phyloP scores from a whole-genome alignment of 148 eudicot genomes.

The Cornus suecica region DNA sequence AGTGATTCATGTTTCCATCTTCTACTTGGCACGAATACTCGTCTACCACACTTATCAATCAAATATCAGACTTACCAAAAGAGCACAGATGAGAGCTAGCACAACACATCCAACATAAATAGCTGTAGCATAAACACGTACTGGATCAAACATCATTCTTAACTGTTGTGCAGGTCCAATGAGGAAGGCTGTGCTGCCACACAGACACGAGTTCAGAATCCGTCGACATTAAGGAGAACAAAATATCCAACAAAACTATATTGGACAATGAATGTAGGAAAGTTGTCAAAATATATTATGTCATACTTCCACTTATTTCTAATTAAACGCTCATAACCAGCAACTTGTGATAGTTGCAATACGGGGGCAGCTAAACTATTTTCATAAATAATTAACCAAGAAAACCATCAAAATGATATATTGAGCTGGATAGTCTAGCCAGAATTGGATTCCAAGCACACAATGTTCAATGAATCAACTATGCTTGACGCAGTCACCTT shows the following conservation, averaged over 20 bases:
- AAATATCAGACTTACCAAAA: constrained; percentile 53
- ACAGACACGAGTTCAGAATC: constrained; percentile 20
- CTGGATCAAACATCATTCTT: constrained; percentile 90
- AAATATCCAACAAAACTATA: not conserved
- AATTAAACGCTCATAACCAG: not conserved
- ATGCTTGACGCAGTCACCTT: not conserved
- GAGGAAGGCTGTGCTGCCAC: constrained; percentile 92
- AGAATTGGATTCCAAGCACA: not conserved
- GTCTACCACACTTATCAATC: not conserved
- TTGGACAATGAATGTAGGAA: not conserved
- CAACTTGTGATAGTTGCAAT: not conserved
- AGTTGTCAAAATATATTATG: not conserved
- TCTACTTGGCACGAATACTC: not conserved
- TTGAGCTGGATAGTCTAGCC: not conserved
- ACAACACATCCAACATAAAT: constrained; percentile 72
- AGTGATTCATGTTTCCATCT: not conserved
- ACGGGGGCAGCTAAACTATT: not conserved
- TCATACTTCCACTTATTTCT: not conserved
- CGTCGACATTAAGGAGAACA: not conserved
- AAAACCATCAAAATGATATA: constrained; percentile 2
- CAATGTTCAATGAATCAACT: constrained; percentile 7
- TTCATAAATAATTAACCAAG: not conserved
- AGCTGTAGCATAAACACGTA: constrained; percentile 74
- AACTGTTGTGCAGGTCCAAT: constrained; percentile 77
- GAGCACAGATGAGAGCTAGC: constrained; percentile 75